A percentile compares a stretch with the other conserved stretches of the same genome.
phyloP scores from a whole-genome alignment of 805 yeast species.

The Saturnispora saitoi region DNA sequence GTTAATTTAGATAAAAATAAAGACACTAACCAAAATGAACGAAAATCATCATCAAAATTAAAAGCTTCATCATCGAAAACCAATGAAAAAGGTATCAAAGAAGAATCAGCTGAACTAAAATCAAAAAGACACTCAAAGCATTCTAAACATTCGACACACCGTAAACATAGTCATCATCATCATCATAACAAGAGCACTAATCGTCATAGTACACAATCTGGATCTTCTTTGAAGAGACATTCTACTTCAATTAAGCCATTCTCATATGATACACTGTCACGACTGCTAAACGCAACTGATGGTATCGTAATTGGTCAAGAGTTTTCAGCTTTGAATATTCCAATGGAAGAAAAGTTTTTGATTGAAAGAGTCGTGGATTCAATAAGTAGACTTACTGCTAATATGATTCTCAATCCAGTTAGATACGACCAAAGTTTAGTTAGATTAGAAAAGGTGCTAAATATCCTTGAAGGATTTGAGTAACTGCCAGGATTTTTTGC shows the following conservation, averaged over 20 bases:
- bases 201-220: constrained; percentile 3
- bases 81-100: neutral
- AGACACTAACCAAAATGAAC: neutral
- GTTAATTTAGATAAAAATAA: neutral
- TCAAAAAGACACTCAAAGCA: neutral
- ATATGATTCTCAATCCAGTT: constrained; percentile 78
- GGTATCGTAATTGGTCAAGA: constrained; percentile 61
- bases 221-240: constrained; percentile 12
- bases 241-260: constrained; percentile 24
- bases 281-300: constrained; percentile 47
- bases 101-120: neutral
- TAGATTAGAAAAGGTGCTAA: constrained; percentile 71
- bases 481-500: constrained; percentile 3
- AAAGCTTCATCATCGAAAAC: neutral
- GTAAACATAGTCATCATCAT: constrained; percentile 3
- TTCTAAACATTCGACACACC: neutral
- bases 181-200: neutral
- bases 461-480: constrained; percentile 76
- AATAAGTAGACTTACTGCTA: constrained; percentile 76
- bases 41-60: neutral
- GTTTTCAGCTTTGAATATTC: constrained; percentile 64
- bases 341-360: constrained; percentile 65
- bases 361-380: constrained; percentile 83
- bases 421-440: constrained; percentile 73
- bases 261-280: constrained; percentile 38